A percentile compares a stretch with the other conserved stretches of the same genome.
Conservation (phyloP, 2,329 filamentous ascomycete genomes). For the Blumeria graminis region DNA sequence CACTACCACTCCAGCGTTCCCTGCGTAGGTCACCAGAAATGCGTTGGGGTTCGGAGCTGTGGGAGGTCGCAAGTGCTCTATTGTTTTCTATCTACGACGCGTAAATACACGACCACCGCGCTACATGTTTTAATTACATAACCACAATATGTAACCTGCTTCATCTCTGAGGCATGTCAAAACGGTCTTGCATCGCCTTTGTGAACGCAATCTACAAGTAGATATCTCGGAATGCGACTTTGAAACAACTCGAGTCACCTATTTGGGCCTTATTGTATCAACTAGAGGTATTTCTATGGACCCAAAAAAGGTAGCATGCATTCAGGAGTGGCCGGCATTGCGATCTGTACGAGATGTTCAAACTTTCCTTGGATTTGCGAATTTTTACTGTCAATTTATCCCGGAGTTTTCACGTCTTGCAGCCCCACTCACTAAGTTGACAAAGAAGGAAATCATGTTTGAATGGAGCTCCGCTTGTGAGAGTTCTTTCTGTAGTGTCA, state of each 20-base stretch:
- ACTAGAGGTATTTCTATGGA: neutral
- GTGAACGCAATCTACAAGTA: neutral
- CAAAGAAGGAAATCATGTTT: neutral
- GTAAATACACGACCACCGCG: no score
- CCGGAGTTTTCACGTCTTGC: neutral
- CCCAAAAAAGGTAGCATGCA: neutral
- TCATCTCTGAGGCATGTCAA: neutral
- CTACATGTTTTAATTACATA: no score
- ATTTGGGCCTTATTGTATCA: conserved; percentile 1
- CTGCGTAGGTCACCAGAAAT: no score
- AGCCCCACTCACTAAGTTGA: neutral
- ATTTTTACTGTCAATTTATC: neutral
- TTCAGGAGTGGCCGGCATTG: neutral
- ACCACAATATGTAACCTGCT: no score
- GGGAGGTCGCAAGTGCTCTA: no score
- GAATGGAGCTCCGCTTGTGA: neutral
- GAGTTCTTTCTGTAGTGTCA: neutral
- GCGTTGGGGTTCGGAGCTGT: no score
- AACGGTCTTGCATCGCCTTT: conserved; percentile 2
- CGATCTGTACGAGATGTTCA: neutral
- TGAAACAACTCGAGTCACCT: conserved; percentile 1
- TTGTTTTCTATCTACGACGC: no score
- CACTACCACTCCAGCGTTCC: no score
- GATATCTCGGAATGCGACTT: neutral
- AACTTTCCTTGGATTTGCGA: neutral